Evolutionary conservation across 2,329 filamentous ascomycete species (phyloP).

Genomic region (Clonostachys solani): DNA sequence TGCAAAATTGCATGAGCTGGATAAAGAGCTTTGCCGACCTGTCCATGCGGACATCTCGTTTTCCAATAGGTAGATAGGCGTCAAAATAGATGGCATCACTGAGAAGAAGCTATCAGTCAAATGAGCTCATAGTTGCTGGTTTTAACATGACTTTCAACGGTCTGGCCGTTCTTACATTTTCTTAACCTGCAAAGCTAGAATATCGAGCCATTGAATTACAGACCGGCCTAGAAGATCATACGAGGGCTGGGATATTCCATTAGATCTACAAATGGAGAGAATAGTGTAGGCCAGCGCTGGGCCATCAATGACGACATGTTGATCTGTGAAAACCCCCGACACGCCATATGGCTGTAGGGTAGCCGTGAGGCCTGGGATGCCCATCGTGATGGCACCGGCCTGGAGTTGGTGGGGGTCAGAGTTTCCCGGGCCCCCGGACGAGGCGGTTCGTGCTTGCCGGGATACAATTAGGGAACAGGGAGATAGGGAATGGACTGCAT

Average conservation of each 20-base stretch:
- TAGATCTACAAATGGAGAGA: conserved; percentile 49
- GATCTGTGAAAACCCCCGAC: conserved; percentile 30
- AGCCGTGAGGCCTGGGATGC: conserved; percentile 51
- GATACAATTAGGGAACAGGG: too few species aligned
- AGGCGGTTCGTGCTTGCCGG: too few species aligned
- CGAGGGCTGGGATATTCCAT: conserved; percentile 50
- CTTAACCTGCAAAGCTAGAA: conserved; percentile 39
- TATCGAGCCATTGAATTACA: conserved; percentile 58
- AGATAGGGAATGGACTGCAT: too few species aligned
- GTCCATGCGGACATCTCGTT: conserved; percentile 56
- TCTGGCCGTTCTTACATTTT: too few species aligned
- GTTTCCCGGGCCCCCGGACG: too few species aligned
- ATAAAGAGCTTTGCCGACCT: conserved; percentile 55
- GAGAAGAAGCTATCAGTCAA: background rate
- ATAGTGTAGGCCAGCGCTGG: conserved; percentile 75
- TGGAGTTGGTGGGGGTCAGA: background rate
- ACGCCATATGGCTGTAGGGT: conserved; percentile 49
- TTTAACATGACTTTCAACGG: too few species aligned
- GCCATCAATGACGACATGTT: conserved; percentile 63
- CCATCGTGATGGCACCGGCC: conserved; percentile 34
- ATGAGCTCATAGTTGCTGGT: too few species aligned
- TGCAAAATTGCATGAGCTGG: conserved; percentile 32
- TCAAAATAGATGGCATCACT: conserved; percentile 75
- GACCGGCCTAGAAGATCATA: conserved; percentile 60
- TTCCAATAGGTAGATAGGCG: conserved; percentile 68